Conservation (phyloP, 371 early-diverging fungal genomes). For the Lichtheimia hyalospora region DNA sequence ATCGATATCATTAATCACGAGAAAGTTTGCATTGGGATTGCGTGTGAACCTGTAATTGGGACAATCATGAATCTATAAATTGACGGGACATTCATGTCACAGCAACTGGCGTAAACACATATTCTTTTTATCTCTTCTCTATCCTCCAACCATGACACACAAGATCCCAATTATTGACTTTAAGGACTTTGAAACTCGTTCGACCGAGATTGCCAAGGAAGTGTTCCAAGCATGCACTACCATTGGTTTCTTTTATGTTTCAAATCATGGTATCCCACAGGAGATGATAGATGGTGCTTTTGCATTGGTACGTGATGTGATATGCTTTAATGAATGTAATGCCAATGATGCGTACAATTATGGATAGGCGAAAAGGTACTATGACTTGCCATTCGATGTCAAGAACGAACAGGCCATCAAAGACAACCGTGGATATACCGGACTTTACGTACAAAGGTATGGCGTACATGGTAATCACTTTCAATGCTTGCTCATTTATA, state of each 20-base stretch:
- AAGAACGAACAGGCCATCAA: slow-evolving; percentile 1
- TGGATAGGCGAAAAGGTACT: slow-evolving; percentile 7
- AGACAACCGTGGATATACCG: slow-evolving; percentile 9
- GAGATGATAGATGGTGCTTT: slow-evolving; percentile 2
- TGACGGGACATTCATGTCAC: no score
- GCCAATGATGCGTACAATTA: no score
- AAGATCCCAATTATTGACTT: slow-evolving; percentile 9
- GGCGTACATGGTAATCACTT: not conserved
- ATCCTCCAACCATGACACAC: no score
- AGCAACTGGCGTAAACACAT: no score
- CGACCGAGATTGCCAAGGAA: slow-evolving; percentile 2
- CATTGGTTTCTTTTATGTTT: slow-evolving; percentile 14
- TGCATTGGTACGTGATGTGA: not conserved
- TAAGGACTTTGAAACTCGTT: slow-evolving; percentile 5
- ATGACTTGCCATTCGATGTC: slow-evolving; percentile 2
- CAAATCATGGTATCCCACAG: slow-evolving; percentile 5
- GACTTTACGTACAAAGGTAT: slow-evolving; percentile 6
- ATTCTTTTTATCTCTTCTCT: no score
- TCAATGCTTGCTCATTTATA: not conserved
- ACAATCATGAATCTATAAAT: no score
- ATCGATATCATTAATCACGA: no score
- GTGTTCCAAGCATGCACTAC: slow-evolving; percentile 3
- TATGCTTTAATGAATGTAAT: not conserved
- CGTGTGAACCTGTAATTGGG: no score
- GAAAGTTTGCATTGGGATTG: no score